These are phyloP conservation scores for Opeltia flavorubescens DNA, from an alignment of 495 filamentous ascomycete species.

Conservation along the genomic window DNA sequence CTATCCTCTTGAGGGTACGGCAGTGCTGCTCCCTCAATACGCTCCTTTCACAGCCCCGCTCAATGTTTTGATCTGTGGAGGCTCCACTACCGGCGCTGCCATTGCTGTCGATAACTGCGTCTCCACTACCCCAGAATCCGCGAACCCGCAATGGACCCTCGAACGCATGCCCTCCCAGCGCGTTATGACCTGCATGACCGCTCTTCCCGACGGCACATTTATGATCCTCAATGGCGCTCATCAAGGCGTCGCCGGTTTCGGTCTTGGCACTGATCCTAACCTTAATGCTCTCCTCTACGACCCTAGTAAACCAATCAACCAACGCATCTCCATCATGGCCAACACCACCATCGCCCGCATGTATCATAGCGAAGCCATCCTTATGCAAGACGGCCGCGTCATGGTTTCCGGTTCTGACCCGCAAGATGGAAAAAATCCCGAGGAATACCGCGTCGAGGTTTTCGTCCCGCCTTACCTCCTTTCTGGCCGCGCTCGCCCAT, in stretches of 20 bases:
- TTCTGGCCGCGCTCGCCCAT: conserved; percentile 31
- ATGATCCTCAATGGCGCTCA: conserved; percentile 46
- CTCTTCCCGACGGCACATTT: conserved; percentile 52
- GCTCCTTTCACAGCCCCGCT: conserved; percentile 42
- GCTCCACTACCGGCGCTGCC: conserved; percentile 32
- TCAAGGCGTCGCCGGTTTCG: conserved; percentile 52
- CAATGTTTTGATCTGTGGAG: conserved; percentile 44
- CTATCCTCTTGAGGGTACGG: conserved; percentile 46
- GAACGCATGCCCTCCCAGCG: conserved; percentile 55
- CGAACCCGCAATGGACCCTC: conserved; percentile 39
- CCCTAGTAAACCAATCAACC: conserved; percentile 36
- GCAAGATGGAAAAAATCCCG: conserved; percentile 35
- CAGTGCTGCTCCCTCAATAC: conserved; percentile 42
- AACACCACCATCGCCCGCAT: conserved; percentile 51
- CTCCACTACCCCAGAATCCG: conserved; percentile 41
- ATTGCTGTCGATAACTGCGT: conserved; percentile 53
- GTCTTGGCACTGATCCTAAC: conserved; percentile 41
- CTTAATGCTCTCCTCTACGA: conserved; percentile 51
- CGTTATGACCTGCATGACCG: conserved; percentile 49
- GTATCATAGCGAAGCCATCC: conserved; percentile 52
- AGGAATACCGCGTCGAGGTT: conserved; percentile 54
- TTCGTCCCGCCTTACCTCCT: conserved; percentile 51
- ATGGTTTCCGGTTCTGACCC: conserved; percentile 53
- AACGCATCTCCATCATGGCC: conserved; percentile 46
- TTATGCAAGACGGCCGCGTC: conserved; percentile 51